Percentiles rank a stretch among this genome's conserved stretches.
These are phyloP conservation scores for Fusarium succisae DNA, from an alignment of 2,329 filamentous ascomycete genomes.

Conservation along the genomic window DNA sequence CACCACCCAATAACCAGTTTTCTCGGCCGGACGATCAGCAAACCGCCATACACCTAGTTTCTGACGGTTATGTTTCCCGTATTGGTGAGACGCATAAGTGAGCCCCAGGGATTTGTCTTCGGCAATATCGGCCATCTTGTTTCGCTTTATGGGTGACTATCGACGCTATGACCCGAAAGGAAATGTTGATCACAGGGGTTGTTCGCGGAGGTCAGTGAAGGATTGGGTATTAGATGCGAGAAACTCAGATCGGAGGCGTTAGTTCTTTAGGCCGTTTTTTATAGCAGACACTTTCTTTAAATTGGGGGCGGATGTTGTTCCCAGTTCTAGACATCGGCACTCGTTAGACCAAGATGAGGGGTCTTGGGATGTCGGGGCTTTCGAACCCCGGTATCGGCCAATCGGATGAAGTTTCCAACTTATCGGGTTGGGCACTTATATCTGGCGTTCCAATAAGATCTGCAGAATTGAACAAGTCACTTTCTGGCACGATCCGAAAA, in stretches of 20 bases:
- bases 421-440: constrained; percentile 16
- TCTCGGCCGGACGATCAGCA: constrained; percentile 23
- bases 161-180: constrained; percentile 16
- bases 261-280: background rate
- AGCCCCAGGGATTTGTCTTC: constrained; percentile 38
- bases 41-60: constrained; percentile 57
- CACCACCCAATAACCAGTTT: constrained; percentile 50
- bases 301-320: background rate
- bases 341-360: constrained; percentile 1
- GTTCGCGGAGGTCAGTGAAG: background rate
- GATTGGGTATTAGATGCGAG: constrained; percentile 10
- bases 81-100: constrained; percentile 48
- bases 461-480: background rate
- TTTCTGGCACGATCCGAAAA: background rate
- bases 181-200: background rate
- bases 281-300: constrained; percentile 11
- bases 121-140: constrained; percentile 35
- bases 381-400: constrained; percentile 18
- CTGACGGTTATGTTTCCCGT: constrained; percentile 55
- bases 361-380: constrained; percentile 2
- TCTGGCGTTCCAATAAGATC: background rate
- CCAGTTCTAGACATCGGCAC: background rate
- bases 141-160: constrained; percentile 3
- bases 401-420: constrained; percentile 22
- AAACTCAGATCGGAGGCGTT: constrained; percentile 17